These are phyloP conservation scores for Mycena sanguinolenta DNA, from an alignment of 768 basidiomycete genomes.

Conservation along the genomic window DNA sequence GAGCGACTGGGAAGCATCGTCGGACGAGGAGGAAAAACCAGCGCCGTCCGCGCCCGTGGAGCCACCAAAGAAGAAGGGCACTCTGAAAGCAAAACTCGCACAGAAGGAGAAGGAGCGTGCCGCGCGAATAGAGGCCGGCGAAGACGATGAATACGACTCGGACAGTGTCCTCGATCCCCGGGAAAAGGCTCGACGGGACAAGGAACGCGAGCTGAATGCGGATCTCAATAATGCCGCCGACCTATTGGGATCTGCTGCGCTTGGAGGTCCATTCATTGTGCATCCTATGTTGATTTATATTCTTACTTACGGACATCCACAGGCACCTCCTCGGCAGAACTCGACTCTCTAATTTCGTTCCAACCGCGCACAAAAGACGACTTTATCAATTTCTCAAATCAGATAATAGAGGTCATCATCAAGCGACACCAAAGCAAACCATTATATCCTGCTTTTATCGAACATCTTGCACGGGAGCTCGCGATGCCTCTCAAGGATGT, in stretches of 20 bases:
- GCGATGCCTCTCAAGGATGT: conserved; percentile 87
- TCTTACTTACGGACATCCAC: conserved; percentile 6
- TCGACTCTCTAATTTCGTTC: conserved; percentile 79
- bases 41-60: conserved; percentile 63
- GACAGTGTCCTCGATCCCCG: conserved; percentile 84
- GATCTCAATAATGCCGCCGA: conserved; percentile 90
- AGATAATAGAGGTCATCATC: conserved; percentile 81
- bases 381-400: conserved; percentile 79
- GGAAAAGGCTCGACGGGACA: conserved; percentile 82
- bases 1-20: conserved; percentile 97
- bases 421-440: conserved; percentile 87
- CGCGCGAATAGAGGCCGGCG: conserved; percentile 56
- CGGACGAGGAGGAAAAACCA: conserved; percentile 75
- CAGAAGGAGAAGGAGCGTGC: conserved; percentile 90
- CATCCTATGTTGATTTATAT: not conserved
- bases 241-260: conserved; percentile 78
- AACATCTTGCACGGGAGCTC: conserved; percentile 84
- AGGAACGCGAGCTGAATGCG: conserved; percentile 85
- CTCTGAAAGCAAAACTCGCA: conserved; percentile 90
- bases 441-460: conserved; percentile 85
- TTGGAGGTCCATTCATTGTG: conserved; percentile 64
- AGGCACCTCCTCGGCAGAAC: conserved; percentile 79
- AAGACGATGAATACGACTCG: conserved; percentile 69
- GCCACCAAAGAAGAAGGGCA: conserved; percentile 92
- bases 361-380: conserved; percentile 93